phyloP scores from a whole-genome alignment of 257 asterid species.

The Solanum gracilifrons region DNA sequence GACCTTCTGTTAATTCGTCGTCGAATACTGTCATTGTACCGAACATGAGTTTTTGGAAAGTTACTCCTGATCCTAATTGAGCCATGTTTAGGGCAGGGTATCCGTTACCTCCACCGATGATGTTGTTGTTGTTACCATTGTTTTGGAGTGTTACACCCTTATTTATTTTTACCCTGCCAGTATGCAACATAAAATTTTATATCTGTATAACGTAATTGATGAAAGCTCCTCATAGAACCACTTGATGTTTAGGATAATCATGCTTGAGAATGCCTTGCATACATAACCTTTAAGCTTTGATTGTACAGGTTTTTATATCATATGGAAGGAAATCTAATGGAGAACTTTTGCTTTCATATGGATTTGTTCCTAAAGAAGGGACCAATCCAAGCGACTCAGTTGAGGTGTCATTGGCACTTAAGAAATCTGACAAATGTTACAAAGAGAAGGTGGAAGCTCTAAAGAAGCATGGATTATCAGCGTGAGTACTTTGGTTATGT shows the following conservation, averaged over 20 bases:
- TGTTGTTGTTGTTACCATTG: conserved; percentile 33
- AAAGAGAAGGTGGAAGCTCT: conserved; percentile 60
- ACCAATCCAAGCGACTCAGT: conserved; percentile 81
- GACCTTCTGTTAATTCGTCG: conserved; percentile 69
- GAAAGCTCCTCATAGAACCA: not conserved
- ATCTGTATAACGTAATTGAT: not conserved
- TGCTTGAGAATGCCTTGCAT: not conserved
- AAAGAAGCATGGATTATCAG: conserved; percentile 57
- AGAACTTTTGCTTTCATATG: conserved; percentile 87
- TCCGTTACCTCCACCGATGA: conserved; percentile 54
- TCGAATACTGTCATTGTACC: conserved; percentile 75
- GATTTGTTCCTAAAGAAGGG: conserved; percentile 96
- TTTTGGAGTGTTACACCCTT: conserved; percentile 10
- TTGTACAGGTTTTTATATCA: conserved; percentile 78
- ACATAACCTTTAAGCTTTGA: not conserved
- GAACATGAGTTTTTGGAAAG: conserved; percentile 78
- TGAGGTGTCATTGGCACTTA: conserved; percentile 54
- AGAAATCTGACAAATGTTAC: conserved; percentile 69
- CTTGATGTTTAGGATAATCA: not conserved
- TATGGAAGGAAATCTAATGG: conserved; percentile 90
- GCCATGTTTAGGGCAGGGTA: conserved; percentile 62
- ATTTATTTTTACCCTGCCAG: not conserved
- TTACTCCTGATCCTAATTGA: conserved; percentile 45
- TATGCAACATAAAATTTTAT: not conserved
- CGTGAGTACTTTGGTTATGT: conserved; percentile 31